These are phyloP conservation scores for Leishmania martiniquensis DNA, from an alignment of 208 protist species.

Conservation along the genomic window DNA sequence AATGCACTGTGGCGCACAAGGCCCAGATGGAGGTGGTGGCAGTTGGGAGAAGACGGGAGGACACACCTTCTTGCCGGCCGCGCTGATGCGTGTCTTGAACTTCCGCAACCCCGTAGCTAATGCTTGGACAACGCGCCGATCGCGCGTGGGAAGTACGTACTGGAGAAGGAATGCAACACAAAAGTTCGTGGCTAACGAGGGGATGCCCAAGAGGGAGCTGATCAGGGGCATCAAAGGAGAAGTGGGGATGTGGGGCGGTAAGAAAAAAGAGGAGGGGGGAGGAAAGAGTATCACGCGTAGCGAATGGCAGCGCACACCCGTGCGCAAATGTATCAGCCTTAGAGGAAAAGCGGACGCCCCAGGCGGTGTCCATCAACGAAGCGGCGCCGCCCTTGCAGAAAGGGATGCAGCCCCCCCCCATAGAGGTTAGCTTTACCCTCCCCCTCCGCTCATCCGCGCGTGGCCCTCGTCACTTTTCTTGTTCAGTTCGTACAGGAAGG, in stretches of 20 bases:
- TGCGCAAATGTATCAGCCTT: not conserved
- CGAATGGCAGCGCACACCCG: not conserved
- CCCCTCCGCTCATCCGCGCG: no score
- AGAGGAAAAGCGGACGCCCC: not conserved
- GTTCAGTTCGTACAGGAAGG: not conserved
- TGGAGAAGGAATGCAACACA: not conserved
- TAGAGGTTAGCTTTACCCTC: not conserved
- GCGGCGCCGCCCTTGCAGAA: not conserved
- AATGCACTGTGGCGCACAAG: not conserved
- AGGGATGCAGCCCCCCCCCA: not conserved
- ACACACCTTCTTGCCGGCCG: not conserved
- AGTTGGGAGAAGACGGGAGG: not conserved
- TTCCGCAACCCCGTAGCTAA: not conserved
- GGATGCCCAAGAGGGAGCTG: not conserved
- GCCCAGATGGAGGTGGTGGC: no score
- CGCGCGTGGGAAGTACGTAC: not conserved
- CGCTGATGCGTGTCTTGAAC: not conserved
- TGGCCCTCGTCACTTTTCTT: not conserved
- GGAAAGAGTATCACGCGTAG: not conserved
- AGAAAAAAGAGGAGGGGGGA: no score
- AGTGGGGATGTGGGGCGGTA: no score
- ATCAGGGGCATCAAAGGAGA: no score
- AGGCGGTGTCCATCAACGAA: not conserved
- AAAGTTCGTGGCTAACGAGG: no score
- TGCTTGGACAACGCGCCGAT: not conserved